Conservation (phyloP, 768 basidiomycete genomes). For the Dentipellis fragilis region DNA sequence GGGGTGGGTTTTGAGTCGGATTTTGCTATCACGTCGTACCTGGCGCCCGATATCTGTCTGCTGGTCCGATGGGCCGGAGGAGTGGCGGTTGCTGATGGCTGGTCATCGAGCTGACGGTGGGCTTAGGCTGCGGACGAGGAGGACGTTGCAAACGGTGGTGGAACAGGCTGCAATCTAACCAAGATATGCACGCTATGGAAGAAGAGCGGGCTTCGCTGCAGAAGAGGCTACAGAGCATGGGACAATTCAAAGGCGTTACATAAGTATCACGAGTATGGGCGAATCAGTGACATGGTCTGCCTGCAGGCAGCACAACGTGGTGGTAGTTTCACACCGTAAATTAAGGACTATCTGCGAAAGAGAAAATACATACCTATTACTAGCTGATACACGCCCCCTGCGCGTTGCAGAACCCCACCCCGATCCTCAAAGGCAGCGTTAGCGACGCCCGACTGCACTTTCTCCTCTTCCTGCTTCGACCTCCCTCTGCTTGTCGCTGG, state of each 20-base stretch:
- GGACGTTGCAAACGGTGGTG: neutral
- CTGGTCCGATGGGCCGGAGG: neutral
- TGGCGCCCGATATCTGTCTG: neutral
- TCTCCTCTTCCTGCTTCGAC: neutral
- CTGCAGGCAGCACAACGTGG: slow-evolving; percentile 75
- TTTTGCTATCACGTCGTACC: neutral
- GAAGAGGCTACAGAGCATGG: slow-evolving; percentile 8
- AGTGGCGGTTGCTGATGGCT: too few relatives aligned
- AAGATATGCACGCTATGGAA: slow-evolving; percentile 3
- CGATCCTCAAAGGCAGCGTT: slow-evolving; percentile 8
- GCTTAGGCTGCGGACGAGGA: too few relatives aligned
- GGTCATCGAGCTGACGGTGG: too few relatives aligned
- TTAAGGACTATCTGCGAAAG: slow-evolving; percentile 13
- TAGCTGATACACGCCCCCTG: slow-evolving; percentile 32
- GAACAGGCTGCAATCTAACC: too few relatives aligned
- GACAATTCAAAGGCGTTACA: slow-evolving; percentile 24
- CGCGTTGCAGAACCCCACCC: slow-evolving; percentile 31
- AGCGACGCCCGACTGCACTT: slow-evolving; percentile 1
- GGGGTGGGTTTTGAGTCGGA: neutral
- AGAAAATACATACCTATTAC: slow-evolving; percentile 11
- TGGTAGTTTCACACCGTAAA: slow-evolving; percentile 41
- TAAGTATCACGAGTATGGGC: slow-evolving; percentile 26
- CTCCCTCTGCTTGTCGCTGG: slow-evolving; percentile 14
- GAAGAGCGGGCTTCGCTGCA: neutral
- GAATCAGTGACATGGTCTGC: slow-evolving; percentile 37